A percentile compares a stretch with the other conserved stretches of the same genome.
phyloP scores from a whole-genome alignment of 2,329 filamentous ascomycete genomes.

The Alternaria burnsii region DNA sequence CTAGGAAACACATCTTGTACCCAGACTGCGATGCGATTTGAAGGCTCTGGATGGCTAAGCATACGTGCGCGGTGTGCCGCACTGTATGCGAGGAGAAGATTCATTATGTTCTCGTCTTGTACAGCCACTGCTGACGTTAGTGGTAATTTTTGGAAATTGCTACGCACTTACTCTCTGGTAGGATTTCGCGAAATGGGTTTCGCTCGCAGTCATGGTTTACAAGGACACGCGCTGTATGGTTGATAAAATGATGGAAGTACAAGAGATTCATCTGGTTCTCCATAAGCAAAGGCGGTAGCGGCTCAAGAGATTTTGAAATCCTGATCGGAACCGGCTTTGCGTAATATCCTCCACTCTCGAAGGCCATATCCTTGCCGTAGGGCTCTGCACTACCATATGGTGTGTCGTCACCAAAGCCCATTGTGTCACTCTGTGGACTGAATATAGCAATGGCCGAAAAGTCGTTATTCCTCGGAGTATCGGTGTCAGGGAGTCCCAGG shows the following conservation, averaged over 20 bases:
- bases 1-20: slow-evolving; percentile 80
- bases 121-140: slow-evolving; percentile 65
- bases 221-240: slow-evolving; percentile 77
- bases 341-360: slow-evolving; percentile 73
- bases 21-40: slow-evolving; percentile 80
- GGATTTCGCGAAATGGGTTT: slow-evolving; percentile 67
- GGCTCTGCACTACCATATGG: slow-evolving; percentile 45
- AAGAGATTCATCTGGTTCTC: slow-evolving; percentile 84
- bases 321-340: slow-evolving; percentile 71
- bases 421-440: slow-evolving; percentile 42
- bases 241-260: slow-evolving; percentile 77
- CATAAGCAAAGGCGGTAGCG: slow-evolving; percentile 64
- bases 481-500: slow-evolving; percentile 72
- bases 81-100: slow-evolving; percentile 80
- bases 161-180: slow-evolving; percentile 66
- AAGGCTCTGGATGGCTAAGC: slow-evolving; percentile 76
- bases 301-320: slow-evolving; percentile 65
- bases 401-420: slow-evolving; percentile 46
- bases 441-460: slow-evolving; percentile 65
- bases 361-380: slow-evolving; percentile 60
- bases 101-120: slow-evolving; percentile 74
- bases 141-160: background rate
- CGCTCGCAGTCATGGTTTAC: slow-evolving; percentile 69
- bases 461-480: slow-evolving; percentile 77
- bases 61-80: slow-evolving; percentile 83